Evolutionary conservation across 2,329 filamentous ascomycete genomes (phyloP), one percentile per base, ranked within the genome.

Genomic region (Lecanosticta acicola): DNA sequence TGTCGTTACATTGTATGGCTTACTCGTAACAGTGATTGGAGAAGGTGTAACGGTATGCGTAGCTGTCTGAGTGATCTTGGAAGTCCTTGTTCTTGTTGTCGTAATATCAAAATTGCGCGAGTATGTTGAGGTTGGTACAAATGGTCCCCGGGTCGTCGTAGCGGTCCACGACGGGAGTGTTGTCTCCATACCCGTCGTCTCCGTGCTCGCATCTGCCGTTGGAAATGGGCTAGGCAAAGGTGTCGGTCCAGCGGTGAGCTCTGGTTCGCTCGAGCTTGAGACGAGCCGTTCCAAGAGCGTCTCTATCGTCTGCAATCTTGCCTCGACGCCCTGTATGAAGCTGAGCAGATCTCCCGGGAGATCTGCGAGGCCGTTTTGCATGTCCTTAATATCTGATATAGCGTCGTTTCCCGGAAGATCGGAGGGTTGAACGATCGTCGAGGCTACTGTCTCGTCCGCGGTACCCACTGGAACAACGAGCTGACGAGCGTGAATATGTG

Each of bases 321-420:
- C 40, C 21, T 51, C 49, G 3, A 49, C 40, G 1, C 45, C 46
- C 13, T 51, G 36, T 1, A 57, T 41, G 39, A 51, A 50, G n/a
- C 33, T 33, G 8, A 53, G 45, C 10, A 57, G 46, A 14, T 57
- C 44, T 11, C 29, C 43, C 2, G 54, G 54, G 3, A 57, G 29
- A 21, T 55, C 46, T 1, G 40, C 48, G 1, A 57, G 44, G 1
- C 54, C 46, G 16, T 46, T 19, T 19, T 53, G 48, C 3, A 57
- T 55, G 11, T 49, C 41, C 16, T 50, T 37, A 3, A 57, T 53
- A 21, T 57, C 53, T 11, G 41, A 42, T 17, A 55, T 51, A 2
- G 53, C 48, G 17, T 40, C 48, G 21, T 55, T 32, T 20, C 48
- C 54, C 4, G 49, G 49, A 18, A 52, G 48, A 3, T 46, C 38